Percentiles rank a stretch among this genome's conserved stretches.
Evolutionary conservation across 192 early-diverging fungal species (phyloP).

Genomic region (Diversispora epigaea): DNA sequence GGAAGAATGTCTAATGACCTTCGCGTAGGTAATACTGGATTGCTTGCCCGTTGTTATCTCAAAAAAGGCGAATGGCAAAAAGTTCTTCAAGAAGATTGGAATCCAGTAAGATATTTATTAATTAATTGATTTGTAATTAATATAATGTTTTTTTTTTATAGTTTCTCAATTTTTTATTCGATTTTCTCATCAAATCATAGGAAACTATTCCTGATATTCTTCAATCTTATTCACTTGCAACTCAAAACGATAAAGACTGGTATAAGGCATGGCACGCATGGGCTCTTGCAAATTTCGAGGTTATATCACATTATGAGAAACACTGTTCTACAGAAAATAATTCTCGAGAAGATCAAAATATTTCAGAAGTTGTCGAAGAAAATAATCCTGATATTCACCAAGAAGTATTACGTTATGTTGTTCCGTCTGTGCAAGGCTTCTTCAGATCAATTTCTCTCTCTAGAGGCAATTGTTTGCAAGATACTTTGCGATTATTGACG

Average conservation of each 20-base stretch:
- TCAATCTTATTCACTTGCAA: constrained; percentile 79
- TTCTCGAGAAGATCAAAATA: constrained; percentile 35
- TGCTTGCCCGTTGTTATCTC: constrained; percentile 84
- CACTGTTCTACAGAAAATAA: constrained; percentile 40
- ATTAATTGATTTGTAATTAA: background rate
- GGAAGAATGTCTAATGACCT: constrained; percentile 70
- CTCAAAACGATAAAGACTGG: constrained; percentile 86
- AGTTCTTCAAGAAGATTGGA: constrained; percentile 50
- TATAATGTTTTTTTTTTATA: too few relatives aligned
- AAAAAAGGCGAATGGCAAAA: constrained; percentile 96
- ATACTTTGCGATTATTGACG: constrained; percentile 88
- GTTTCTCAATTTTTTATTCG: background rate
- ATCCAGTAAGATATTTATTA: constrained; percentile 34
- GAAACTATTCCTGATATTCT: constrained; percentile 72
- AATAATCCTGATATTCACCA: constrained; percentile 21
- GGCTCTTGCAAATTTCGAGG: constrained; percentile 92
- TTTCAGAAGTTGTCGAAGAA: background rate
- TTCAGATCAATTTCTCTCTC: constrained; percentile 91
- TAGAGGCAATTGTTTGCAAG: constrained; percentile 82
- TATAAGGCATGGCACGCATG: constrained; percentile 98
- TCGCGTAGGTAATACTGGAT: constrained; percentile 52
- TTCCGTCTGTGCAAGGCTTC: constrained; percentile 88
- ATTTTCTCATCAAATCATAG: constrained; percentile 29
- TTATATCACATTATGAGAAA: constrained; percentile 73
- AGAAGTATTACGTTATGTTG: constrained; percentile 66